Evolutionary conservation across 768 basidiomycete species (phyloP).

Genomic region (Collybia sordida): DNA sequence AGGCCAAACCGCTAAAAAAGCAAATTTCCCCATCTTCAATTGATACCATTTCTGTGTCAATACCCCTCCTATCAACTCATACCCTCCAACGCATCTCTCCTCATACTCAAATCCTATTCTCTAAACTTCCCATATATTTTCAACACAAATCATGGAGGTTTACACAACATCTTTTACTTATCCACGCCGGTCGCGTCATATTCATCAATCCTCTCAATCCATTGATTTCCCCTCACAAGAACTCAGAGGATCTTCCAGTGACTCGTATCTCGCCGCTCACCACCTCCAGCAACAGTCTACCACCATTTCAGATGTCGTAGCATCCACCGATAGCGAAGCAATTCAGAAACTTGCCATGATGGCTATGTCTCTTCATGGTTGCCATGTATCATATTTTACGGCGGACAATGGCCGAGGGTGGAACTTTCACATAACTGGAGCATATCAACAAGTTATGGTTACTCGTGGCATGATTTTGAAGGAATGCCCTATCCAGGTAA

Average conservation of each 20-base stretch:
- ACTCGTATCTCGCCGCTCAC: constrained; percentile 34
- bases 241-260: constrained; percentile 41
- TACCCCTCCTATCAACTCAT: constrained; percentile 46
- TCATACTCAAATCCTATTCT: neutral
- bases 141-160: constrained; percentile 72
- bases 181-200: constrained; percentile 77
- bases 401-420: constrained; percentile 72
- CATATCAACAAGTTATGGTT: constrained; percentile 90
- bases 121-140: constrained; percentile 21
- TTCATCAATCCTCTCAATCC: constrained; percentile 61
- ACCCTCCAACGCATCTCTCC: constrained; percentile 21
- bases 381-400: constrained; percentile 78
- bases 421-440: constrained; percentile 90
- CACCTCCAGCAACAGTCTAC: constrained; percentile 37
- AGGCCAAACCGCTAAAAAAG: too few species aligned
- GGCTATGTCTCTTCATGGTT: constrained; percentile 78
- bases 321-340: constrained; percentile 62
- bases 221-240: constrained; percentile 58
- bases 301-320: constrained; percentile 35
- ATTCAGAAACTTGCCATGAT: constrained; percentile 78
- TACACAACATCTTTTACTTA: constrained; percentile 94
- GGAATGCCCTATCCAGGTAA: constrained; percentile 83
- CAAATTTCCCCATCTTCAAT: constrained; percentile 28
- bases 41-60: constrained; percentile 56
- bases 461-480: constrained; percentile 87